Evolutionary conservation across 225 moss, liverwort and hornwort genomes (phyloP), one percentile per base, ranked within the genome.

Genomic region (Ulota crispa): DNA sequence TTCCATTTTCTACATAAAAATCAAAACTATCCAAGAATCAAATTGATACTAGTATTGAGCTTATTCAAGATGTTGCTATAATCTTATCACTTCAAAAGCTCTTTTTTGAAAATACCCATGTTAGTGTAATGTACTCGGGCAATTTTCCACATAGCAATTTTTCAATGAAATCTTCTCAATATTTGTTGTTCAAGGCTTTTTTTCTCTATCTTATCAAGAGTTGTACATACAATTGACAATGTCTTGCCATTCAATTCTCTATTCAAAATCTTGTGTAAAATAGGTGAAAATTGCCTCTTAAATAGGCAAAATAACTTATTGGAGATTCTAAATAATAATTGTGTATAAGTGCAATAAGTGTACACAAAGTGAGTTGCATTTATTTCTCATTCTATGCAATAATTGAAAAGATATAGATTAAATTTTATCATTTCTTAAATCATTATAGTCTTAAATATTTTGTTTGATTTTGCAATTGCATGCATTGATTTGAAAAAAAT

Each of bases 1-100:
- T 18, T 16, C 50, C 18, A 5, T 18, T 16, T 45, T 50, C 18
- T 2, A 18, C 18, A 18, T 50, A 6, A 16, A 50, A 50, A 5
- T 18, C 2, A 6, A 50, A 16, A 18, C 0, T 16, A 50, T 16
- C 0, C 16, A 16, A 50, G 4, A 15, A 50, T 50, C 5, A 16
- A 50, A 50, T 16, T 1, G 18, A 50, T 6, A 6, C 2, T 50
- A 50, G 1, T 5, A 16, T 5, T 50, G 50, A 50, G 18, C 50
- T 50, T 27, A 30, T 14, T 60, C 91, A 92, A 30, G 90, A 62
- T 41, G 16, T 16, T 15, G 18, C 18, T 50, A 50, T 6, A 16
- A 1, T 18, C 50, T 18, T 6, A 50, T 18, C 50, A 18, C 6
- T 16, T 16, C 5, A 50, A 50, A 16, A 50, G 6, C 18, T 18